Conservation (phyloP, 1,139 yeast genomes). For the Ogataea hybrid region DNA sequence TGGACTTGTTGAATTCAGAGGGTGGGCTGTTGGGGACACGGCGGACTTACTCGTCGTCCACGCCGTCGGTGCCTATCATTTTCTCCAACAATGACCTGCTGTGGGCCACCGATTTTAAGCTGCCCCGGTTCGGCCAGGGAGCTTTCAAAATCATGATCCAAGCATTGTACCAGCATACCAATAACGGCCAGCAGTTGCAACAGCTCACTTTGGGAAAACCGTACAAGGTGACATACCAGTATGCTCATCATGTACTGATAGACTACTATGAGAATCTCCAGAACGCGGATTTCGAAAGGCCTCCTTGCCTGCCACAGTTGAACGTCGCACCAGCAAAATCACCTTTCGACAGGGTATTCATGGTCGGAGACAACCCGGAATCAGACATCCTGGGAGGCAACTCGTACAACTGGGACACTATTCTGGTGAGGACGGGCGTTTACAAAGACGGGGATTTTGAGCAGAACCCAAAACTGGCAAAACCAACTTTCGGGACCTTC, state of each 20-base stretch:
- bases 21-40: constrained; percentile 66
- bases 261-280: constrained; percentile 50
- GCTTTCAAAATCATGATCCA: constrained; percentile 71
- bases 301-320: constrained; percentile 40
- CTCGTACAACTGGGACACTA: constrained; percentile 81
- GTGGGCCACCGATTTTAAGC: constrained; percentile 83
- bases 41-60: constrained; percentile 31
- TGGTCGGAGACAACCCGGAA: constrained; percentile 97
- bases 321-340: constrained; percentile 35
- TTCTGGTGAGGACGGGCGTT: constrained; percentile 85
- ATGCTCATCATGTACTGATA: constrained; percentile 69
- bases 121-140: constrained; percentile 92
- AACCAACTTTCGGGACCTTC: constrained; percentile 49
- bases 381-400: constrained; percentile 91
- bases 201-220: constrained; percentile 84
- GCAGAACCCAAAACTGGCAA: constrained; percentile 32
- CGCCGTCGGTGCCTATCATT: constrained; percentile 74
- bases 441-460: constrained; percentile 65
- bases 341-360: constrained; percentile 61
- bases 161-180: constrained; percentile 59
- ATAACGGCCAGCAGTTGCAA: constrained; percentile 44
- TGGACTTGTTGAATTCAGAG: constrained; percentile 68
- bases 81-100: constrained; percentile 86
- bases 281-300: constrained; percentile 23
- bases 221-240: constrained; percentile 73